phyloP scores from a whole-genome alignment of 140 eudicot species.

The Ambrosia hybrid region DNA sequence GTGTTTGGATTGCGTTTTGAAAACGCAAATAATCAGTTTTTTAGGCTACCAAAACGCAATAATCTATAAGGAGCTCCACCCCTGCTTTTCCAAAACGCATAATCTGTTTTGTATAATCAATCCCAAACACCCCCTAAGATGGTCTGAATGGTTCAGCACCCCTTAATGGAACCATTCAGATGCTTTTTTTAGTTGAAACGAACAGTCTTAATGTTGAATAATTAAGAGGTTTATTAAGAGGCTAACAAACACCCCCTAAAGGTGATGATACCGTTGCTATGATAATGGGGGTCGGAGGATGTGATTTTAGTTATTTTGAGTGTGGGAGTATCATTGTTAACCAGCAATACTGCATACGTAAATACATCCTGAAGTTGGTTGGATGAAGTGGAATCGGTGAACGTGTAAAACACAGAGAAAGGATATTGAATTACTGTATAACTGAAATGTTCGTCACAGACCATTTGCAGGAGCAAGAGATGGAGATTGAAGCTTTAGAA shows the following conservation, averaged over 20 bases:
- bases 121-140: background rate
- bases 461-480: conserved; percentile 92
- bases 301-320: background rate
- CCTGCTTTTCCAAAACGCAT: no score
- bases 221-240: no score
- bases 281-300: background rate
- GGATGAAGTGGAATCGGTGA: background rate
- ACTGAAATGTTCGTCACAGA: conserved; percentile 41
- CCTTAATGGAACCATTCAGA: no score
- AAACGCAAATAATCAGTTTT: no score
- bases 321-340: background rate
- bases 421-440: conserved; percentile 1
- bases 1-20: no score
- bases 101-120: no score
- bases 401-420: background rate
- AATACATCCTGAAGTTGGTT: background rate
- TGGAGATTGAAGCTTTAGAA: conserved; percentile 92
- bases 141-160: no score
- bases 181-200: no score
- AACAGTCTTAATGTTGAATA: no score
- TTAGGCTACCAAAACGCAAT: no score
- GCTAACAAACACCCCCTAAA: no score
- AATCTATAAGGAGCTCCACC: no score
- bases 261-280: background rate
- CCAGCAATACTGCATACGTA: background rate